A percentile compares a stretch with the other conserved stretches of the same genome.
Evolutionary conservation across 1,284 basidiomycete species (phyloP).

Genomic region (Malassezia equina): DNA sequence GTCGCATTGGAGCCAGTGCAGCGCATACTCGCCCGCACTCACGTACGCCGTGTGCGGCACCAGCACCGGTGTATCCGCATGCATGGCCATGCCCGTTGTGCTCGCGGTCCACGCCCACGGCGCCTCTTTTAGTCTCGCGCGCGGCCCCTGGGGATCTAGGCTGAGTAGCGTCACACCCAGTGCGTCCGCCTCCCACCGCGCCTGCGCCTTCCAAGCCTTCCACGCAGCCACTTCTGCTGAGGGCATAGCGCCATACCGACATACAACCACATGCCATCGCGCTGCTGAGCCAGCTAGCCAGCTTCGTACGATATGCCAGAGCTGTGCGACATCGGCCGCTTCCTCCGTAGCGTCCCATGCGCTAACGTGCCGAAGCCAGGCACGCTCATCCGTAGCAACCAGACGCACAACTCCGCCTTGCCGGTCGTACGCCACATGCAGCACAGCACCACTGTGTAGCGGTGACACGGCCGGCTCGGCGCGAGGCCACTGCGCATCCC

Average conservation of each 20-base stretch:
- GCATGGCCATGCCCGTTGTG: background rate
- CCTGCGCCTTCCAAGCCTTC: background rate
- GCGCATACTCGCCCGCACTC: background rate
- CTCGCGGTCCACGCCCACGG: background rate
- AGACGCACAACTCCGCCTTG: background rate
- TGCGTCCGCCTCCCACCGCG: background rate
- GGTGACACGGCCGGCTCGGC: background rate
- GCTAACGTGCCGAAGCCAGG: background rate
- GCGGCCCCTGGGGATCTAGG: background rate
- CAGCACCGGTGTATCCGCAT: background rate
- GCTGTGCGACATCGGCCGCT: background rate
- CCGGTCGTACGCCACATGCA: slow-evolving; percentile 16
- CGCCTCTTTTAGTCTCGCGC: background rate
- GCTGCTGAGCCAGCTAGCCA: background rate
- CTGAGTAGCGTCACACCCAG: background rate
- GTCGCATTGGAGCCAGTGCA: slow-evolving; percentile 6
- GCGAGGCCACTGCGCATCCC: background rate
- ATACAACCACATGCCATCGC: slow-evolving; percentile 10
- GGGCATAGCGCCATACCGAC: slow-evolving; percentile 2
- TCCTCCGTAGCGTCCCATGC: background rate
- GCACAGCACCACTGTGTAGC: slow-evolving; percentile 7
- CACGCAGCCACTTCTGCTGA: slow-evolving; percentile 1
- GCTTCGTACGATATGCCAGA: background rate
- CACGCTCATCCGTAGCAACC: slow-evolving; percentile 7
- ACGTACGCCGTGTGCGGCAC: slow-evolving; percentile 3